Percentiles rank a stretch among this genome's conserved stretches.
These are phyloP conservation scores for Solanum dulcamara DNA, from an alignment of 257 asterid species.

Conservation along the genomic window DNA sequence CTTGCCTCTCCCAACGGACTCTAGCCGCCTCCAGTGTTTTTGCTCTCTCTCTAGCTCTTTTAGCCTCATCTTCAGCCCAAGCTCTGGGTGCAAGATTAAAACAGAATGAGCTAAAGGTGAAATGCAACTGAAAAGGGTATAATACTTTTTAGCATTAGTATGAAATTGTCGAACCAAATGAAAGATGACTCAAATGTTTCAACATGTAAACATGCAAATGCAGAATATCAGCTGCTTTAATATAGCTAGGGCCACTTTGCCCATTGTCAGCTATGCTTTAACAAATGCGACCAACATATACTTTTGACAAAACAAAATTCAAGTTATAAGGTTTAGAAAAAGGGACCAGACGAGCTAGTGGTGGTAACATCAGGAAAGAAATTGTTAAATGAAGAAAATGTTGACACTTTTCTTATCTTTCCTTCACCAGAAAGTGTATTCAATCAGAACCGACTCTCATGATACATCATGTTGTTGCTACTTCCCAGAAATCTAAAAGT, in stretches of 20 bases:
- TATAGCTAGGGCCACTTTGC: neutral
- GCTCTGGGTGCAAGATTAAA: constrained; percentile 26
- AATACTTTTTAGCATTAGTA: neutral
- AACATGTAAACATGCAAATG: neutral
- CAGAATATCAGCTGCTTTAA: neutral
- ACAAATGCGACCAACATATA: neutral
- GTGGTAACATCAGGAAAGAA: neutral
- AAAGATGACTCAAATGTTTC: neutral
- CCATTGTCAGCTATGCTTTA: neutral
- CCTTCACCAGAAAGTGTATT: neutral
- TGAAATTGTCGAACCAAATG: neutral
- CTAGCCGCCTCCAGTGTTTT: constrained; percentile 72
- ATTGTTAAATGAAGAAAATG: neutral
- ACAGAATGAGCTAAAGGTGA: neutral
- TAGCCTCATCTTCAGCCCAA: constrained; percentile 95
- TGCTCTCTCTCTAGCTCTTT: constrained; percentile 80
- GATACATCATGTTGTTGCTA: neutral
- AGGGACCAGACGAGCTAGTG: neutral
- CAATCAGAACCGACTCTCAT: neutral
- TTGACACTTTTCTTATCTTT: neutral
- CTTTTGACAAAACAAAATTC: neutral
- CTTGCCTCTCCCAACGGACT: constrained; percentile 71
- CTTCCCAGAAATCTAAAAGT: neutral
- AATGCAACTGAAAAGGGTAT: neutral
- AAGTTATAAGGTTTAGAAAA: neutral